These are phyloP conservation scores for Musa troglodytarum DNA, from an alignment of 176 grass and related monocot genomes.

Conservation along the genomic window DNA sequence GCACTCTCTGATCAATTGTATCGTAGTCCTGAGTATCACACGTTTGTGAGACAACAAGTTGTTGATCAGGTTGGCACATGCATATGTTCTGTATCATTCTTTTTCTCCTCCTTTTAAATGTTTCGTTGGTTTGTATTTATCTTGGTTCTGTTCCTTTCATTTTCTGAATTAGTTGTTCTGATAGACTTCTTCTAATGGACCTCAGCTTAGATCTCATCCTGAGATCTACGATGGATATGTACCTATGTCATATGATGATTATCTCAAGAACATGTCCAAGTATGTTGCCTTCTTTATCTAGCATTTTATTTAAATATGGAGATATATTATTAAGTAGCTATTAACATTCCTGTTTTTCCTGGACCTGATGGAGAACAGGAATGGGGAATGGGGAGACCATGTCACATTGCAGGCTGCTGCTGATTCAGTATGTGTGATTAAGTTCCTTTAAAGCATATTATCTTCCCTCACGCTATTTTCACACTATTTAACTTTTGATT, in stretches of 20 bases:
- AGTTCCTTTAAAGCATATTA: too few relatives aligned
- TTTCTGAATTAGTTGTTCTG: neutral
- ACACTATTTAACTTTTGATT: neutral
- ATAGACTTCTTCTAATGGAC: slow-evolving; percentile 1
- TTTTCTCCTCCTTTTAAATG: neutral
- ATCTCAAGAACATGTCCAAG: slow-evolving; percentile 80
- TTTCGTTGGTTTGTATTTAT: too few relatives aligned
- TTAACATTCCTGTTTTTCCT: neutral
- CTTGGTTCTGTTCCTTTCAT: neutral
- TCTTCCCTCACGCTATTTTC: too few relatives aligned
- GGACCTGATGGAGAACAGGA: slow-evolving; percentile 35
- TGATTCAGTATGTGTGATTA: slow-evolving; percentile 57
- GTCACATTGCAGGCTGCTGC: slow-evolving; percentile 94
- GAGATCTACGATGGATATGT: slow-evolving; percentile 80
- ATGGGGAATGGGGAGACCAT: slow-evolving; percentile 92
- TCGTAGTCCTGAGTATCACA: slow-evolving; percentile 58
- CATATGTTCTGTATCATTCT: neutral
- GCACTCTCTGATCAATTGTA: slow-evolving; percentile 91
- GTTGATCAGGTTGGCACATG: slow-evolving; percentile 52
- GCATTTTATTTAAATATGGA: neutral
- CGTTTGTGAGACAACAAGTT: slow-evolving; percentile 74
- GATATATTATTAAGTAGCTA: neutral
- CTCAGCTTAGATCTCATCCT: slow-evolving; percentile 58
- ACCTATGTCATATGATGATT: slow-evolving; percentile 81
- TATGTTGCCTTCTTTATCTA: slow-evolving; percentile 19